A percentile compares a stretch with the other conserved stretches of the same genome.
Conservation (phyloP, 2,329 filamentous ascomycete species). For the Colletotrichum costaricense region DNA sequence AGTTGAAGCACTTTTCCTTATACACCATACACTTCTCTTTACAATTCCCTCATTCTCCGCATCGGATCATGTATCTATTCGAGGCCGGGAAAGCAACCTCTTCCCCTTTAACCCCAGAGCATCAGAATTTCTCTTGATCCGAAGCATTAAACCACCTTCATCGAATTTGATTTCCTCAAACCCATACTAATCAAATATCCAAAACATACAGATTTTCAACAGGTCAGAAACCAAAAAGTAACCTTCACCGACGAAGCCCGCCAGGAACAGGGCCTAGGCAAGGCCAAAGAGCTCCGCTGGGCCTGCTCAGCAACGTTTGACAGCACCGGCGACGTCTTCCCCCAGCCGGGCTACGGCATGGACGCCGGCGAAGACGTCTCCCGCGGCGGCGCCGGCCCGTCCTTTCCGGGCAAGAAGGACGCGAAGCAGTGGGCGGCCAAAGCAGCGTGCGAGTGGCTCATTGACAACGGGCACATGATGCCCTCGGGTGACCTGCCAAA, state of each 20-base stretch:
- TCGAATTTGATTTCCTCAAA: too few species aligned
- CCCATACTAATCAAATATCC: too few species aligned
- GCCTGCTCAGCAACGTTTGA: conserved; percentile 24
- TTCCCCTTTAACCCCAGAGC: background rate
- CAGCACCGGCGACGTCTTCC: conserved; percentile 20
- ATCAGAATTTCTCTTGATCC: too few species aligned
- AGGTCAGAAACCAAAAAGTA: conserved; percentile 16
- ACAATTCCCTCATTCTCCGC: background rate
- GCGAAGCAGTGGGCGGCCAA: conserved; percentile 66
- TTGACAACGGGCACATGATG: conserved; percentile 42
- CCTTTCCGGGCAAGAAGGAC: conserved; percentile 43
- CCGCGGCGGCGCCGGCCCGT: conserved; percentile 16
- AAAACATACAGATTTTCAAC: conserved; percentile 17
- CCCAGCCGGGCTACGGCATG: conserved; percentile 42
- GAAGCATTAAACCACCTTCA: too few species aligned
- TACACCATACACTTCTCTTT: background rate
- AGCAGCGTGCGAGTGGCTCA: conserved; percentile 57
- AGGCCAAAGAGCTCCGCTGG: conserved; percentile 29
- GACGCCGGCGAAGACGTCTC: conserved; percentile 24
- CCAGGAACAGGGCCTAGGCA: conserved; percentile 25
- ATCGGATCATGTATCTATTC: too few species aligned
- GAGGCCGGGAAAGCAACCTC: background rate
- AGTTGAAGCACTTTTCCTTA: conserved; percentile 27
- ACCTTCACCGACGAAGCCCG: conserved; percentile 24
- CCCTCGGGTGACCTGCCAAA: conserved; percentile 36